A percentile compares a stretch with the other conserved stretches of the same genome.
Conservation (phyloP, 2,329 filamentous ascomycete species). For the Acephala macrosclerotiorum region DNA sequence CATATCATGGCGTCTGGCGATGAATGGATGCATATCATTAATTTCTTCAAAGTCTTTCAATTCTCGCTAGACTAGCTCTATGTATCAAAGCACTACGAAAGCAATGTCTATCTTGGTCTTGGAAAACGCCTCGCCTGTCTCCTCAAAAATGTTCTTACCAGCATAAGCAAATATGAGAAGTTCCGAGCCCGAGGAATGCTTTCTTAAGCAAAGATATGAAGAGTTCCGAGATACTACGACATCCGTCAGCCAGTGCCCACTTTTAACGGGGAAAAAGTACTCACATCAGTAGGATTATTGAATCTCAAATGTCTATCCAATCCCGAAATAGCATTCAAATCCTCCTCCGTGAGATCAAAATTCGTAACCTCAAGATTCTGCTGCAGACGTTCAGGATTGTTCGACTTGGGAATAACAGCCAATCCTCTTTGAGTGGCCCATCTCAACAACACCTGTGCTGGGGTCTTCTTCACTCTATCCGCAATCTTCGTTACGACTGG, state of each 20-base stretch:
- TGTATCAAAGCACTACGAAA: conserved; percentile 11
- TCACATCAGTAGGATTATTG: conserved; percentile 77
- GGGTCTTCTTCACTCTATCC: conserved; percentile 73
- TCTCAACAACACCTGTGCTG: conserved; percentile 82
- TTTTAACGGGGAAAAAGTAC: conserved; percentile 43
- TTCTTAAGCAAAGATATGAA: conserved; percentile 59
- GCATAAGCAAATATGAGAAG: not conserved
- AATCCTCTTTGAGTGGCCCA: conserved; percentile 87
- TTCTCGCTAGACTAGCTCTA: conserved; percentile 16
- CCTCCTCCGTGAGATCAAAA: conserved; percentile 71
- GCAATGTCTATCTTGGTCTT: not conserved
- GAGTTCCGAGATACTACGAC: conserved; percentile 53
- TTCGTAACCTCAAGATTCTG: conserved; percentile 72
- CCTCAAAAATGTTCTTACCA: not conserved
- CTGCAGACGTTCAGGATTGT: conserved; percentile 60
- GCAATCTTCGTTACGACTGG: conserved; percentile 69
- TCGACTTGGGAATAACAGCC: conserved; percentile 84
- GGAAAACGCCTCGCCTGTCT: conserved; percentile 11
- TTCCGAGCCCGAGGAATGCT: too few relatives aligned
- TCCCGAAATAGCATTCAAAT: conserved; percentile 70
- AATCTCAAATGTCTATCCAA: conserved; percentile 75
- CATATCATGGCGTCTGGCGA: not conserved
- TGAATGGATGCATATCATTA: conserved; percentile 8
- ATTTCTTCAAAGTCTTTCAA: conserved; percentile 6
- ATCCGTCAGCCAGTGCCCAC: conserved; percentile 16